Conservation (phyloP, 164 flowering plant species). For the Chimonanthus salicifolius region DNA sequence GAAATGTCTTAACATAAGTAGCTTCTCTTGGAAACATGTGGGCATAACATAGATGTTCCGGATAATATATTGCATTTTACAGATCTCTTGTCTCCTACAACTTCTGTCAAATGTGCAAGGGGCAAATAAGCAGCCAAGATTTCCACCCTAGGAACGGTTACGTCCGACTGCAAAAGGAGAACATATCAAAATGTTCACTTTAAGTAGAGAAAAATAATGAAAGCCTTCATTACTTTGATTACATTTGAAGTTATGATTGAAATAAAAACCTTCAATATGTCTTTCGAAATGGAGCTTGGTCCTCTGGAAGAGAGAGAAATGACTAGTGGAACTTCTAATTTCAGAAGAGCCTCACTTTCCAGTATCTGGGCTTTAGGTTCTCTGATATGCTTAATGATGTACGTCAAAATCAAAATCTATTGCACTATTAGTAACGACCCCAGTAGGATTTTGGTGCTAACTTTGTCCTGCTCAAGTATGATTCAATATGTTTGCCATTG, state of each 20-base stretch:
- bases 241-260: not conserved
- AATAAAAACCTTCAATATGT: not conserved
- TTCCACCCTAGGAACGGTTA: constrained; percentile 63
- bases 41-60: constrained; percentile 81
- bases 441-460: constrained; percentile 5
- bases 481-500: constrained; percentile 22
- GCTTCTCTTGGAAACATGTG: constrained; percentile 56
- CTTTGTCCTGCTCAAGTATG: constrained; percentile 32
- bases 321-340: not conserved
- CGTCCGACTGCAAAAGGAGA: constrained; percentile 51
- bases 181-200: not conserved
- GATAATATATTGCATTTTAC: constrained; percentile 22
- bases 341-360: constrained; percentile 20
- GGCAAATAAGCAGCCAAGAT: constrained; percentile 60
- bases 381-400: not conserved
- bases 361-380: constrained; percentile 37
- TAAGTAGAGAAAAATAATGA: not conserved
- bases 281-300: not conserved
- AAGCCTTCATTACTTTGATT: too few relatives aligned
- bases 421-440: constrained; percentile 12
- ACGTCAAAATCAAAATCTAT: not conserved
- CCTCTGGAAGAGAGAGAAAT: constrained; percentile 1
- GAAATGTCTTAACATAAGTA: constrained; percentile 67
- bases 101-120: constrained; percentile 22
- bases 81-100: constrained; percentile 7